Conservation (phyloP, 2,329 filamentous ascomycete species). For the Akanthomyces uredinophilus region DNA sequence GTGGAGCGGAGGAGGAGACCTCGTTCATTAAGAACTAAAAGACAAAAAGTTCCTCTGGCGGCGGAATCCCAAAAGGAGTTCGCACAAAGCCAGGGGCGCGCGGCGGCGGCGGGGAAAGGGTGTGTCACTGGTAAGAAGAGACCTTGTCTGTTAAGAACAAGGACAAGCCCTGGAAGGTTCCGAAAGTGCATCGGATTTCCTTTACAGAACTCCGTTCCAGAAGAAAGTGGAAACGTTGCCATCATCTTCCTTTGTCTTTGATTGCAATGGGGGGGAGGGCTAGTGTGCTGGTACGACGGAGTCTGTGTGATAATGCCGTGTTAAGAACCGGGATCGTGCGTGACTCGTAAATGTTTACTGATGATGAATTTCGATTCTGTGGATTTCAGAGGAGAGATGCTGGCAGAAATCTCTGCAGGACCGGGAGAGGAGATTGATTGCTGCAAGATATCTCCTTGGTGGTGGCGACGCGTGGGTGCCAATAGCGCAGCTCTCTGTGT, state of each 20-base stretch:
- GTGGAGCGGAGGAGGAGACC: background rate
- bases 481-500: background rate
- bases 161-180: background rate
- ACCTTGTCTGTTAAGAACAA: background rate
- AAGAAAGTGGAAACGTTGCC: conserved; percentile 1
- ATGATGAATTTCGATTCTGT: background rate
- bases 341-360: background rate
- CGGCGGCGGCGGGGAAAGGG: background rate
- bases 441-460: background rate
- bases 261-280: background rate
- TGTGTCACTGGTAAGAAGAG: background rate
- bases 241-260: background rate
- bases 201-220: background rate
- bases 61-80: background rate
- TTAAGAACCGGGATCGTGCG: background rate
- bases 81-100: background rate
- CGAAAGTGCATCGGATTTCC: background rate
- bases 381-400: background rate
- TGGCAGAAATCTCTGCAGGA: background rate
- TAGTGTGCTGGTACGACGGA: too few species aligned
- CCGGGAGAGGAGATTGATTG: background rate
- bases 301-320: background rate
- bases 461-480: background rate
- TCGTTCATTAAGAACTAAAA: background rate
- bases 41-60: background rate